phyloP scores from a whole-genome alignment of 2,329 filamentous ascomycete genomes.

The Diplodia sapinea region DNA sequence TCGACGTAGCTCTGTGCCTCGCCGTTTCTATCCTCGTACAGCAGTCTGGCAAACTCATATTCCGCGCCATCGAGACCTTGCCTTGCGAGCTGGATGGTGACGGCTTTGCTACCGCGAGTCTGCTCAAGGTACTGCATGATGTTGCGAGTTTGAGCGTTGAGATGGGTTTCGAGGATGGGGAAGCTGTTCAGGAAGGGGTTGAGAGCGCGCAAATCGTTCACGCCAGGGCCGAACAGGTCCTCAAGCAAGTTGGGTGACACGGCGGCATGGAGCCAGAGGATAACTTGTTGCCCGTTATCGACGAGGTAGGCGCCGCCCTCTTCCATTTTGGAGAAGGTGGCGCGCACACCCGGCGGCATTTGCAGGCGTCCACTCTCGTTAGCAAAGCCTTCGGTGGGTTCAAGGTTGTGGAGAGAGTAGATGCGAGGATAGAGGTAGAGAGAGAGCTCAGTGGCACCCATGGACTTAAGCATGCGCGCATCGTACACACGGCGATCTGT shows the following conservation, averaged over 20 bases:
- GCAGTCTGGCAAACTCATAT: slow-evolving; percentile 89
- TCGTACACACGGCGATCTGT: slow-evolving; percentile 91
- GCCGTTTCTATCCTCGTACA: slow-evolving; percentile 95
- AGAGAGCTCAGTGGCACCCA: slow-evolving; percentile 84
- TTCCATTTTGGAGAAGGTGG: slow-evolving; percentile 86
- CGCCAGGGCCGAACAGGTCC: slow-evolving; percentile 85
- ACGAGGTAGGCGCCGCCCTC: slow-evolving; percentile 93
- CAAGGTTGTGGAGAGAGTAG: slow-evolving; percentile 87
- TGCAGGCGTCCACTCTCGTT: slow-evolving; percentile 87
- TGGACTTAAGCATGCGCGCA: slow-evolving; percentile 84
- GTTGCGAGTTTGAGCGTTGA: slow-evolving; percentile 94
- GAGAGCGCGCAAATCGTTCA: slow-evolving; percentile 72
- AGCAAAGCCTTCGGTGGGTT: slow-evolving; percentile 88
- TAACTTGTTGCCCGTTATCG: slow-evolving; percentile 90
- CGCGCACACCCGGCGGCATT: slow-evolving; percentile 79
- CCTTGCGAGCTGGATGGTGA: slow-evolving; percentile 86
- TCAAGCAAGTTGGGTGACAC: slow-evolving; percentile 89
- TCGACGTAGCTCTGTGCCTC: slow-evolving; percentile 98
- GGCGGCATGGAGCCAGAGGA: slow-evolving; percentile 91
- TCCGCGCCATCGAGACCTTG: slow-evolving; percentile 95
- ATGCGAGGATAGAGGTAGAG: slow-evolving; percentile 96
- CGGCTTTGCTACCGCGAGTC: slow-evolving; percentile 81
- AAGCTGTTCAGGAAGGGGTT: slow-evolving; percentile 81
- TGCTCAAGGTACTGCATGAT: slow-evolving; percentile 84
- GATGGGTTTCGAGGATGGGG: slow-evolving; percentile 85